Conservation (phyloP, 2,329 filamentous ascomycete genomes). For the Dothideomycetes sp. region DNA sequence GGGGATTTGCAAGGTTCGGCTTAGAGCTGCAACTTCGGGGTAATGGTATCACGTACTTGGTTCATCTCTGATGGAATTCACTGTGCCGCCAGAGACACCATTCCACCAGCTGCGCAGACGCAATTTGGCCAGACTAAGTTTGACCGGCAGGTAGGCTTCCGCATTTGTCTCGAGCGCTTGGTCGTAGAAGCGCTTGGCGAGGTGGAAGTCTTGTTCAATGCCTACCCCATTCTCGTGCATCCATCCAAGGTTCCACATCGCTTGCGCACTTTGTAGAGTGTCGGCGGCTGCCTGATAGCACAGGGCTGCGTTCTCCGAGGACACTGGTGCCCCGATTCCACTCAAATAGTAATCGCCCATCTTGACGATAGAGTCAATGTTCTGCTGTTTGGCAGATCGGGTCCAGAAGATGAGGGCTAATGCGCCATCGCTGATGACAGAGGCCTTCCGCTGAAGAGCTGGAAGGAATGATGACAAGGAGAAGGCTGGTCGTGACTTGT, state of each 20-base stretch:
- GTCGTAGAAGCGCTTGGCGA: constrained; percentile 94
- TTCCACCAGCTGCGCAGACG: constrained; percentile 88
- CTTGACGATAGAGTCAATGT: constrained; percentile 89
- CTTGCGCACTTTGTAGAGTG: constrained; percentile 83
- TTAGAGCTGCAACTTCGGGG: no score
- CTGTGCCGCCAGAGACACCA: constrained; percentile 73
- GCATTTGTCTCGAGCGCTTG: constrained; percentile 78
- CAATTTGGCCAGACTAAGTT: constrained; percentile 76
- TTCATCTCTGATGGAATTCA: constrained; percentile 88
- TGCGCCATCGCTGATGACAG: constrained; percentile 45
- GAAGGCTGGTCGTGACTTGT: constrained; percentile 41
- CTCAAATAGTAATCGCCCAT: constrained; percentile 96
- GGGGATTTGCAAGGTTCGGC: no score
- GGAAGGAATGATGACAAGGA: constrained; percentile 14
- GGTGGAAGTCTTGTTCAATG: constrained; percentile 87
- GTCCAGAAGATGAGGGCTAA: constrained; percentile 90
- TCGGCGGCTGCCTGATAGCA: constrained; percentile 92
- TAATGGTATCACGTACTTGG: constrained; percentile 6
- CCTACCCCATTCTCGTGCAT: constrained; percentile 98
- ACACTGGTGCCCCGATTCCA: constrained; percentile 51
- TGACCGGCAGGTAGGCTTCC: constrained; percentile 89
- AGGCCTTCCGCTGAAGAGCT: constrained; percentile 11
- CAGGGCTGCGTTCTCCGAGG: constrained; percentile 71
- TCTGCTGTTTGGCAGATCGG: constrained; percentile 81
- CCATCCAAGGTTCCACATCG: constrained; percentile 95